Evolutionary conservation across 140 eudicot species (phyloP).

Genomic region (Cichorium intybus): DNA sequence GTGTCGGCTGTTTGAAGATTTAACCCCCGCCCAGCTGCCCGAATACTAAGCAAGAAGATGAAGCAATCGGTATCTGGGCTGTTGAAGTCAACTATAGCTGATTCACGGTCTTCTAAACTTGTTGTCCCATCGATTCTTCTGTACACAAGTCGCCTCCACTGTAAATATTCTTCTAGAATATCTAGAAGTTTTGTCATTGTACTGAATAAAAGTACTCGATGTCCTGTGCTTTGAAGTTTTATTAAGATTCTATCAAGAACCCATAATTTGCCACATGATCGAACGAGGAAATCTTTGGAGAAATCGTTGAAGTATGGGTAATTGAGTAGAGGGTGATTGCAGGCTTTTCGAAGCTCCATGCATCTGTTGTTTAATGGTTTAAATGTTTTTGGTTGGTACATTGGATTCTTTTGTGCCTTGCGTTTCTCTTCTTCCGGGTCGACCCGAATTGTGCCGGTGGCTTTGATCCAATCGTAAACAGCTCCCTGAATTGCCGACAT

Average conservation of each 20-base stretch:
- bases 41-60: slow-evolving; percentile 88
- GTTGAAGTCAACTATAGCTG: slow-evolving; percentile 92
- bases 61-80: slow-evolving; percentile 82
- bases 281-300: slow-evolving; percentile 85
- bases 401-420: slow-evolving; percentile 50
- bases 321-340: slow-evolving; percentile 93
- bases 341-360: slow-evolving; percentile 93
- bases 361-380: slow-evolving; percentile 76
- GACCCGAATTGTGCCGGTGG: slow-evolving; percentile 86
- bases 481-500: slow-evolving; percentile 94
- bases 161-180: slow-evolving; percentile 88
- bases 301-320: slow-evolving; percentile 80
- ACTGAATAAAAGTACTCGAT: slow-evolving; percentile 87
- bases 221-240: slow-evolving; percentile 92
- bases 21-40: slow-evolving; percentile 97
- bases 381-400: slow-evolving; percentile 59
- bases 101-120: slow-evolving; percentile 97
- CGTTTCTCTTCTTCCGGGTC: slow-evolving; percentile 91
- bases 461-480: slow-evolving; percentile 88
- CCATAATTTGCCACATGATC: slow-evolving; percentile 92
- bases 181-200: slow-evolving; percentile 97
- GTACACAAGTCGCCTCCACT: slow-evolving; percentile 93
- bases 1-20: slow-evolving; percentile 98
- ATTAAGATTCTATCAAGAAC: slow-evolving; percentile 73
- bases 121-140: slow-evolving; percentile 95